These are phyloP conservation scores for Stenogyne calaminthoides DNA, from an alignment of 305 asterid genomes.

Conservation along the genomic window DNA sequence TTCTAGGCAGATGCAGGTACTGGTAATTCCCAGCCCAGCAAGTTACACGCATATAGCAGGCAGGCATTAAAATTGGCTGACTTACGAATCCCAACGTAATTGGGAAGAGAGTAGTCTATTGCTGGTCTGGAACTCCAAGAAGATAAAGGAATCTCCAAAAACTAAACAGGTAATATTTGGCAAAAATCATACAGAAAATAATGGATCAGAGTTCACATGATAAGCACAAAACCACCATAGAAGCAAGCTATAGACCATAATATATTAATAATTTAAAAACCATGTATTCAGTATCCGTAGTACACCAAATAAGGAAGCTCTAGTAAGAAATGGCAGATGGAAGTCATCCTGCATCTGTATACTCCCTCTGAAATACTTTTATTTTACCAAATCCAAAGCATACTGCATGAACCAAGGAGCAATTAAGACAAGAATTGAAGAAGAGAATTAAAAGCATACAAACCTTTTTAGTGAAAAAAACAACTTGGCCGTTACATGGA, in stretches of 20 bases:
- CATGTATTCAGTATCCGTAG: constrained; percentile 11
- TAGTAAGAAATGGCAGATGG: constrained; percentile 7
- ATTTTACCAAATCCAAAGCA: constrained; percentile 10
- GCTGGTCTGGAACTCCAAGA: constrained; percentile 14
- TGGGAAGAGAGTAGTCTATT: not conserved
- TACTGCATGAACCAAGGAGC: constrained; percentile 13
- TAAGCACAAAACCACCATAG: not conserved
- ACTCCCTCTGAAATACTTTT: constrained; percentile 2
- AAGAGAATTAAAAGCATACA: constrained; percentile 30
- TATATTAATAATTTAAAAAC: constrained; percentile 11
- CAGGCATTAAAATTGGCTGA: not conserved
- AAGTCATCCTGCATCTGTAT: constrained; percentile 19
- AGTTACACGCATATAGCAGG: constrained; percentile 11
- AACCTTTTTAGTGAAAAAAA: constrained; percentile 63
- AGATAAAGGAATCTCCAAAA: constrained; percentile 8
- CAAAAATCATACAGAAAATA: not conserved
- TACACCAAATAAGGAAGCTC: constrained; percentile 10
- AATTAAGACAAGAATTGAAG: constrained; percentile 12
- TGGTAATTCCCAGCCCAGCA: not conserved
- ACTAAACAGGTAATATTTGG: constrained; percentile 7
- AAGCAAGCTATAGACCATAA: constrained; percentile 9
- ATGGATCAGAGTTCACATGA: not conserved
- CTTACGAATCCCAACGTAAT: not conserved
- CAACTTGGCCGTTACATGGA: constrained; percentile 60
- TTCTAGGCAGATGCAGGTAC: not conserved